Base-by-base conservation (phyloP, 2,329 filamentous ascomycete species). In the Mycosphaerella sp. region DNA sequence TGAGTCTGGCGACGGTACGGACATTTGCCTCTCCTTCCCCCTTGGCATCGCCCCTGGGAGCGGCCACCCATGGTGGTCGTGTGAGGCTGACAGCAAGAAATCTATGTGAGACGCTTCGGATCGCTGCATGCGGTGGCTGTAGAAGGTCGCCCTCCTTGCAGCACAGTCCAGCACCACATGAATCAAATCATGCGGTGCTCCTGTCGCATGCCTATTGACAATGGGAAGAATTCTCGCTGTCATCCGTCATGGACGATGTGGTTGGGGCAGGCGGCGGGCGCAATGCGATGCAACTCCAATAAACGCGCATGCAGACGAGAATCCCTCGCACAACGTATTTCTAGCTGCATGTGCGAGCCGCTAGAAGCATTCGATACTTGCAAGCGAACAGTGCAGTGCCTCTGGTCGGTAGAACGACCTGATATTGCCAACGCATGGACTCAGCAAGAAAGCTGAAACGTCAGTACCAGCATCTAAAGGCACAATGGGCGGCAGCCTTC, bases 131-230 rank as follows among this genome's bases (percentile, higher is more conserved):
- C 30, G 14, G 44, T 48, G 44, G 44, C 45, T 35, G 45, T 41
- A 12, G 39, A 28, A 41, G 28, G 45, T 10, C 27, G 32, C 34
- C 46, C 44, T 51, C 51, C 54, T 54, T 56, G 51, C 54, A 44
- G 47, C 42, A 44, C 21, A 45, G 21, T 25, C 21, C 21, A 25
- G 21, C 21, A 25, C 41, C 48, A 34, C 40, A 36, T 36, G 52
- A 43, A 44, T 48, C 52, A 55, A 55, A 55, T 55, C 49, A 44
- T 28, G 30, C 41, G 49, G 50, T 50, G 53, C 49, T 17, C 21
- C 21, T 25, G 4, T 25, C 21, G 36, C 50, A 42, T 42, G 41
- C 40, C 53, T 16, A 32, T 43, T 30, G 25, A 30, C 41, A 13
- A 13, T 25, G n/a, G 18, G 8, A 12, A 43, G 21, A 16, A 28